Conservation (phyloP, 192 early-diverging fungal genomes). For the Entomortierella beljakovae region DNA sequence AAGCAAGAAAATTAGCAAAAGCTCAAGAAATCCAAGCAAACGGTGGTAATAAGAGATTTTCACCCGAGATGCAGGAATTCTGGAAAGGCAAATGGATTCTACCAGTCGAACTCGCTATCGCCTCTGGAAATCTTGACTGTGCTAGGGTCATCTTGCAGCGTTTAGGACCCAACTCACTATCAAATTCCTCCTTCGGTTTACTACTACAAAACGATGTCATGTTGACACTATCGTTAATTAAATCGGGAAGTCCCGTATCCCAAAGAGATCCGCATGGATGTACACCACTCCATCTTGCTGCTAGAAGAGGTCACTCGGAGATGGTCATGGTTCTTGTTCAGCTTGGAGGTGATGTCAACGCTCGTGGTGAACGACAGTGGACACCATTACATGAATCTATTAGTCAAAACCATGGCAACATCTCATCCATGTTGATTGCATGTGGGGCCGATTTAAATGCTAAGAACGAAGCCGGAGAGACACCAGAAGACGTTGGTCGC, state of each 20-base stretch:
- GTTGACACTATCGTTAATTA: conserved; percentile 51
- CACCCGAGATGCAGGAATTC: conserved; percentile 42
- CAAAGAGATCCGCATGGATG: conserved; percentile 64
- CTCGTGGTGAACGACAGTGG: conserved; percentile 61
- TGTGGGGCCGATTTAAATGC: conserved; percentile 38
- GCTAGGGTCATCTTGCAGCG: conserved; percentile 44
- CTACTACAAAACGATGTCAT: conserved; percentile 56
- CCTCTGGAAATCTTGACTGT: conserved; percentile 49
- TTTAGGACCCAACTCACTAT: conserved; percentile 30
- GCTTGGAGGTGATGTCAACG: conserved; percentile 70
- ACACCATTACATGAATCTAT: conserved; percentile 56
- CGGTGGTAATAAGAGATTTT: conserved; percentile 31
- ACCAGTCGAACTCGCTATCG: conserved; percentile 47
- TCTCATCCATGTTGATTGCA: conserved; percentile 40
- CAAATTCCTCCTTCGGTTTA: conserved; percentile 41
- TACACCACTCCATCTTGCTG: conserved; percentile 76
- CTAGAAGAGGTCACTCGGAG: conserved; percentile 64
- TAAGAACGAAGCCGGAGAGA: conserved; percentile 36
- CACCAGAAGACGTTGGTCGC: conserved; percentile 39
- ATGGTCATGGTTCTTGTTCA: conserved; percentile 64
- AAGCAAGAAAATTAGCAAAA: conserved; percentile 28
- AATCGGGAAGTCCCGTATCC: conserved; percentile 49
- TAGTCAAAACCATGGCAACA: conserved; percentile 43
- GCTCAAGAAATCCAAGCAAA: background rate
- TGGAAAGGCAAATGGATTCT: conserved; percentile 51